These are phyloP conservation scores for Golubevia pallescens DNA, from an alignment of 1,284 basidiomycete species.

Conservation along the genomic window DNA sequence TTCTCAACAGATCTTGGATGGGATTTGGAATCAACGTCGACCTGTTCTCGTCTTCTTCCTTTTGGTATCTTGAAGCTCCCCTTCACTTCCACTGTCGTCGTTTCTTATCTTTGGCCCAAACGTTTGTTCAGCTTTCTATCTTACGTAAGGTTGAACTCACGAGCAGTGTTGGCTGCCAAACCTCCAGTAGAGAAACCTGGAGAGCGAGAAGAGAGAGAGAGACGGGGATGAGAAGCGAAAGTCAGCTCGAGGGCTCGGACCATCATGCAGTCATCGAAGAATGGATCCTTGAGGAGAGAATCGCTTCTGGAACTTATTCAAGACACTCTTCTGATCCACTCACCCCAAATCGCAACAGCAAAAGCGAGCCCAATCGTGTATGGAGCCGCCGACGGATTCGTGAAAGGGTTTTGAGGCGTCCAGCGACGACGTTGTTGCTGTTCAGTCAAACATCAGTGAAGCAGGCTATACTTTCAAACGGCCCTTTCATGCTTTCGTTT, in stretches of 20 bases:
- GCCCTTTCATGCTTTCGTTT: too few species aligned
- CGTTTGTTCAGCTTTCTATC: too few species aligned
- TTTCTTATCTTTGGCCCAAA: too few species aligned
- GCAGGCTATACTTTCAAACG: too few species aligned
- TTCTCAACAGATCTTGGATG: too few species aligned
- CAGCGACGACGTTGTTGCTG: constrained; percentile 1
- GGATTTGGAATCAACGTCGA: too few species aligned
- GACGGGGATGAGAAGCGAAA: not conserved
- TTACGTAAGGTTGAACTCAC: too few species aligned
- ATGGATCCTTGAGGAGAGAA: not conserved
- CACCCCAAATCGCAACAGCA: constrained; percentile 34
- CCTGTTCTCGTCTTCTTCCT: too few species aligned
- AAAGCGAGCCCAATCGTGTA: constrained; percentile 44
- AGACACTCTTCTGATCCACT: not conserved
- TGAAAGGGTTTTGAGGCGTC: constrained; percentile 31
- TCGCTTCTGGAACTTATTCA: not conserved
- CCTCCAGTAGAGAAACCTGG: constrained; percentile 8
- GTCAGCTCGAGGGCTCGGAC: not conserved
- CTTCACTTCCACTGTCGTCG: too few species aligned
- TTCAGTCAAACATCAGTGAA: constrained; percentile 16
- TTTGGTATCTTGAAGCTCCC: too few species aligned
- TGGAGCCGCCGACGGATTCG: constrained; percentile 29
- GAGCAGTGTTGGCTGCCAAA: not conserved
- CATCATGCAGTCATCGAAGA: too few species aligned
- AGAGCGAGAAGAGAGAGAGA: not conserved